A percentile compares a stretch with the other conserved stretches of the same genome.
Evolutionary conservation across 768 basidiomycete species (phyloP).

Genomic region (Boletus huronensis): DNA sequence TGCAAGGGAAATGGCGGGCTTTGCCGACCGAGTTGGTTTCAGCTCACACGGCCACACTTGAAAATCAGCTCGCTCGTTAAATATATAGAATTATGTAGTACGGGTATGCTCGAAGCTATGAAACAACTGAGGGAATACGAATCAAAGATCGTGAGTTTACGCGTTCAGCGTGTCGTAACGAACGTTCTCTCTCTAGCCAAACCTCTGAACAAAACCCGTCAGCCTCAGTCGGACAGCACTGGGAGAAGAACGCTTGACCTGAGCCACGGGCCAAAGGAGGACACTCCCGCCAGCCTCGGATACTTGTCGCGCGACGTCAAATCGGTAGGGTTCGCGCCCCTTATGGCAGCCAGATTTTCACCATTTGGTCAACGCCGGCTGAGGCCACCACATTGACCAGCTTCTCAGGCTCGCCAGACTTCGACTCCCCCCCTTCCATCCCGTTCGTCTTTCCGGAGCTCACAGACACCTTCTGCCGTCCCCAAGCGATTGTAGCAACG

Average conservation of each 20-base stretch:
- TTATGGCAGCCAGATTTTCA: conserved; percentile 65
- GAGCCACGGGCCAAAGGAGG: conserved; percentile 11
- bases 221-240: conserved; percentile 1
- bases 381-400: conserved; percentile 68
- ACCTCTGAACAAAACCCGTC: conserved; percentile 2
- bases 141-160: conserved; percentile 32
- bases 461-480: conserved; percentile 49
- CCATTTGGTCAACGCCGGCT: conserved; percentile 63
- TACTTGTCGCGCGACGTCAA: conserved; percentile 7
- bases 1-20: conserved; percentile 28
- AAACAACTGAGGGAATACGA: conserved; percentile 13
- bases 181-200: conserved; percentile 6
- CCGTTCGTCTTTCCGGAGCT: conserved; percentile 38
- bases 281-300: conserved; percentile 12
- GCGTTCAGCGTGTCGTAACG: conserved; percentile 27
- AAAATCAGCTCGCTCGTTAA: conserved; percentile 6
- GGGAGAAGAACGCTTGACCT: conserved; percentile 12
- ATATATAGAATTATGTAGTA: conserved; percentile 33
- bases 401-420: conserved; percentile 45
- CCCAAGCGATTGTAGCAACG: conserved; percentile 80
- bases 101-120: conserved; percentile 31
- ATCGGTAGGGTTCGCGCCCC: background rate
- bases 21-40: conserved; percentile 26
- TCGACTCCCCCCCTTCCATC: conserved; percentile 31
- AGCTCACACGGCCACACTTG: conserved; percentile 23